Evolutionary conservation across 1,284 basidiomycete species (phyloP).

Genomic region (Marasmius tenuissimus): DNA sequence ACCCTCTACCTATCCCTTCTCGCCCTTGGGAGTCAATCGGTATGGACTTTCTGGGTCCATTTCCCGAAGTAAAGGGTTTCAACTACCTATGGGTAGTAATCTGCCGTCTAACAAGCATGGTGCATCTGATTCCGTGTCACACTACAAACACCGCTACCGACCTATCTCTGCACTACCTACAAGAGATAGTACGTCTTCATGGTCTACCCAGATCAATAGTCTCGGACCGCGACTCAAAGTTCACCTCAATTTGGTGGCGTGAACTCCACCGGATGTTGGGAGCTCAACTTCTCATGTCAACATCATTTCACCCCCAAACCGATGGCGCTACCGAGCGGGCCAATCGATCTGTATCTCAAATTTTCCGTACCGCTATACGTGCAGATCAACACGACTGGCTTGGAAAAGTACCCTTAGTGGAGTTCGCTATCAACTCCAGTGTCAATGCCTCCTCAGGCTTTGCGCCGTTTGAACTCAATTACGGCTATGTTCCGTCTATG

Average conservation of each 20-base stretch:
- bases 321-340: constrained; percentile 23
- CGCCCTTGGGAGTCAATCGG: constrained; percentile 26
- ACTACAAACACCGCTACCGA: constrained; percentile 16
- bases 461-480: too few species aligned
- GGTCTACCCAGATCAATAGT: constrained; percentile 23
- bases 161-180: constrained; percentile 1
- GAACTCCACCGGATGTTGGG: constrained; percentile 26
- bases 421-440: too few species aligned
- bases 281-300: constrained; percentile 8
- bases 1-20: constrained; percentile 1
- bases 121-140: too few species aligned
- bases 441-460: too few species aligned
- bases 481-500: too few species aligned
- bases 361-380: constrained; percentile 23
- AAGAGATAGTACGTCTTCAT: constrained; percentile 24
- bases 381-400: constrained; percentile 35
- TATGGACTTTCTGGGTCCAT: constrained; percentile 19
- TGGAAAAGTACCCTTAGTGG: constrained; percentile 25
- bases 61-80: constrained; percentile 19
- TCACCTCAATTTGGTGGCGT: constrained; percentile 26
- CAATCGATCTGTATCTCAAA: constrained; percentile 23
- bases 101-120: constrained; percentile 17
- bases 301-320: too few species aligned
- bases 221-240: constrained; percentile 24
- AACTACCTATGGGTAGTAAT: constrained; percentile 16